These are phyloP conservation scores for Epichloe coenophiala DNA, from an alignment of 2,329 filamentous ascomycete genomes.

Conservation along the genomic window DNA sequence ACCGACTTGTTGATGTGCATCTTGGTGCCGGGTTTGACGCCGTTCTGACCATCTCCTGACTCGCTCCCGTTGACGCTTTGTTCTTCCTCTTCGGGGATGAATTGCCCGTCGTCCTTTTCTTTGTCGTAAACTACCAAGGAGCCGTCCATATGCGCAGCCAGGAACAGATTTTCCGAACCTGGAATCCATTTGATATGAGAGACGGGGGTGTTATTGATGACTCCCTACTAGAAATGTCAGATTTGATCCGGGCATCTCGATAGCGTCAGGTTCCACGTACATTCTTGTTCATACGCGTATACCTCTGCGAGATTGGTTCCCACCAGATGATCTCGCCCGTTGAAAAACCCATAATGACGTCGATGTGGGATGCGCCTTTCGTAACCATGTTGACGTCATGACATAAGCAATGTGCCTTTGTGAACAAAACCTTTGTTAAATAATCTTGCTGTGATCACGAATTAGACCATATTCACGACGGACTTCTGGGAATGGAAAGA, in stretches of 20 bases:
- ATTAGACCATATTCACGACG: slow-evolving; percentile 12
- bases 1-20: slow-evolving; percentile 81
- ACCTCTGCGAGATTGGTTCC: slow-evolving; percentile 91
- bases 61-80: slow-evolving; percentile 53
- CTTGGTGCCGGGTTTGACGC: slow-evolving; percentile 23
- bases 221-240: slow-evolving; percentile 39
- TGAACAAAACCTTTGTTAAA: slow-evolving; percentile 90
- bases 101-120: slow-evolving; percentile 79
- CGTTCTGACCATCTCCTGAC: slow-evolving; percentile 22
- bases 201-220: slow-evolving; percentile 76
- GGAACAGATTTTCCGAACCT: slow-evolving; percentile 81
- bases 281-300: slow-evolving; percentile 93
- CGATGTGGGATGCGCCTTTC: slow-evolving; percentile 67
- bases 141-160: slow-evolving; percentile 86
- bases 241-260: background rate
- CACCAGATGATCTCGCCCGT: slow-evolving; percentile 98
- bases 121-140: slow-evolving; percentile 92
- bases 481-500: background rate
- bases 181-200: slow-evolving; percentile 88
- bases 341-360: slow-evolving; percentile 90
- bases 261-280: slow-evolving; percentile 26
- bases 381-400: slow-evolving; percentile 83
- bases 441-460: slow-evolving; percentile 56
- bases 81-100: slow-evolving; percentile 53
- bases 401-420: slow-evolving; percentile 87